Base-by-base conservation (phyloP, 352 stramenopile species). In the Pythium volutum region DNA sequence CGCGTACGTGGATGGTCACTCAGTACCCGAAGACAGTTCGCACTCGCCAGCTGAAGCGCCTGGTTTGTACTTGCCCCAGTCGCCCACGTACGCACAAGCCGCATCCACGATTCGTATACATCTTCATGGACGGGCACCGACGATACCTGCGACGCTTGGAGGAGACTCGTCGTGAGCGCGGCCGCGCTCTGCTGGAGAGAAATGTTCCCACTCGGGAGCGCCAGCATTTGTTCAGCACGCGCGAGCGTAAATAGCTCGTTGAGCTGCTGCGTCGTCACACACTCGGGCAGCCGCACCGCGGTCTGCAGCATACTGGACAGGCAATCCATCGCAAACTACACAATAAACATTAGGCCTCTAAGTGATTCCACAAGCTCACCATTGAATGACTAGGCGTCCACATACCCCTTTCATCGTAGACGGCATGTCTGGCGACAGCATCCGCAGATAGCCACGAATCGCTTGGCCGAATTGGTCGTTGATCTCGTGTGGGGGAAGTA, bases 61-160 rank as follows among this genome's bases (percentile, higher is more conserved):
- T 53, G 47, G 33, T 27, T 64, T 4, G 47, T 20, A 9, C 47
- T 38, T 23, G 14, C 26, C 16, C 48, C 25, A 11, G 18, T 48
- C 29, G 67, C 60, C 79, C 83, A 89, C 25, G 67, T 70, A 1
- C 62, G 61, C 49, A 92, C 72, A 45, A 81, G 74, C 42, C 86
- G 69, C 74, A 90, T 79, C 80, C 80, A 92, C 11, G 76, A 59
- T 45, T 84, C 74, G 51, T 88, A 87, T 3, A 76, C 74, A 5
- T 78, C 69, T 33, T 47, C 68, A 31, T 72, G 54, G 6, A 67
- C 49, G 23, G 75, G 72, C 7, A 70, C 34, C 0, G 72, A 62
- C 0, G 71, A 64, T 16, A 76, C 71, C 25, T 77, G 64, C 29
- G 72, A 71, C 10, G 84, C 23, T 53, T 85, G 70, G 8, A 89